Evolutionary conservation across 2,329 filamentous ascomycete species (phyloP).

Genomic region (Dothistroma pini): DNA sequence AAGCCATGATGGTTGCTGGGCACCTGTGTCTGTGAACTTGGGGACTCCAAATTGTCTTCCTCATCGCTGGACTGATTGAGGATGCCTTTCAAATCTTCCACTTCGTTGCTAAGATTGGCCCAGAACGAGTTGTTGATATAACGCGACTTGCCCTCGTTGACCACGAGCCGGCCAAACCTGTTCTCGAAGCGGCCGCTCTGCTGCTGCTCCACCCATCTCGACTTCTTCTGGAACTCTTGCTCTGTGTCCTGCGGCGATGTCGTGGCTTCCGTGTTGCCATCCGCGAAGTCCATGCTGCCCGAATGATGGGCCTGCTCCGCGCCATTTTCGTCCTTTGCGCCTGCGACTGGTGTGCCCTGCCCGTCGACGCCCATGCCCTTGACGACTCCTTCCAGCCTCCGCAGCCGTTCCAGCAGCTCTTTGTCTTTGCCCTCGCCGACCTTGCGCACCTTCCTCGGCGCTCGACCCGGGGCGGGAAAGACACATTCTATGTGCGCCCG

Average conservation of each 20-base stretch:
- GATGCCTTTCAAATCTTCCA: conserved; percentile 60
- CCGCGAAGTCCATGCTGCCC: neutral
- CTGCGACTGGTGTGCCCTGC: conserved; percentile 29
- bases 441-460: conserved; percentile 65
- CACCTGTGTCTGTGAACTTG: conserved; percentile 24
- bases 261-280: neutral
- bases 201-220: conserved; percentile 28
- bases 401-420: conserved; percentile 68
- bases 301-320: conserved; percentile 3
- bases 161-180: conserved; percentile 64
- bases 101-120: conserved; percentile 69
- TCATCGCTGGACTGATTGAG: conserved; percentile 61
- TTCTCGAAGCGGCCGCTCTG: conserved; percentile 33
- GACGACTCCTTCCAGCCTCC: conserved; percentile 72
- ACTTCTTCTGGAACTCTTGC: conserved; percentile 22
- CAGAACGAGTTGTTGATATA: conserved; percentile 71
- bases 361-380: conserved; percentile 52
- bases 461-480: conserved; percentile 70
- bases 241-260: conserved; percentile 8
- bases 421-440: conserved; percentile 55
- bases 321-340: conserved; percentile 16
- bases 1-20: conserved; percentile 64
- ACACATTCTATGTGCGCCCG: conserved; percentile 68
- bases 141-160: conserved; percentile 66
- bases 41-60: conserved; percentile 48